phyloP scores from a whole-genome alignment of 2,329 filamentous ascomycete genomes.

The Cladosporium phlei region DNA sequence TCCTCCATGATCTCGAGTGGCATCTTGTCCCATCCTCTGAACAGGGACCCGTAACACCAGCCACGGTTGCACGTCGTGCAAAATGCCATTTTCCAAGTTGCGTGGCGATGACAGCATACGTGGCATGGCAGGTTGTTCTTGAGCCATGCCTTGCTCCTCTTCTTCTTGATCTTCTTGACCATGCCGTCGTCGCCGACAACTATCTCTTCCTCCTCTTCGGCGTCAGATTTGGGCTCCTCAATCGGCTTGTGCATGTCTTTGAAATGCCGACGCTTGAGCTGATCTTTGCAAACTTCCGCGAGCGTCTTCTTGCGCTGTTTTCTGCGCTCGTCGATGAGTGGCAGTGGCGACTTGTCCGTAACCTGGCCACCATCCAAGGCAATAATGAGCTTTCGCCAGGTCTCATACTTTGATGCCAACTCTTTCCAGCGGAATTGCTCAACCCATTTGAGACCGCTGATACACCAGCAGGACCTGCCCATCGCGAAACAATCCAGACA shows the following conservation, averaged over 20 bases:
- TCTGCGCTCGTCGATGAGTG: slow-evolving; percentile 65
- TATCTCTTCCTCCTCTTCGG: slow-evolving; percentile 46
- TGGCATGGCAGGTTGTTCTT: slow-evolving; percentile 63
- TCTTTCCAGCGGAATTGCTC: slow-evolving; percentile 88
- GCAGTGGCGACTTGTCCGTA: slow-evolving; percentile 61
- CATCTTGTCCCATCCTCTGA: slow-evolving; percentile 84
- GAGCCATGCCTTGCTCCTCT: slow-evolving; percentile 47
- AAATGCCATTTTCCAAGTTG: slow-evolving; percentile 76
- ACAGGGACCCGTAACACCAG: slow-evolving; percentile 92
- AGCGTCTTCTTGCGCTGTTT: slow-evolving; percentile 69
- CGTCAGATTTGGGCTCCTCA: slow-evolving; percentile 37
- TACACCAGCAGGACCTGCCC: slow-evolving; percentile 85
- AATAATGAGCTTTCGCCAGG: slow-evolving; percentile 75
- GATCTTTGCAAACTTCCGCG: slow-evolving; percentile 90
- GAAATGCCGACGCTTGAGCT: slow-evolving; percentile 73
- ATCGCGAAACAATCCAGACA: slow-evolving; percentile 99
- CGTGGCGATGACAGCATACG: slow-evolving; percentile 74
- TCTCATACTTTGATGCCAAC: slow-evolving; percentile 71
- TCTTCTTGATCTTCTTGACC: slow-evolving; percentile 61
- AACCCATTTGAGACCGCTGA: slow-evolving; percentile 81
- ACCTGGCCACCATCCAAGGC: slow-evolving; percentile 65
- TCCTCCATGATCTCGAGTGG: slow-evolving; percentile 77
- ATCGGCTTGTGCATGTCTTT: slow-evolving; percentile 68
- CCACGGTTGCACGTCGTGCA: slow-evolving; percentile 71
- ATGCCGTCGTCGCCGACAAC: slow-evolving; percentile 61